Evolutionary conservation across 192 early-diverging fungal species (phyloP).

Genomic region (Rhizophagus sp.): DNA sequence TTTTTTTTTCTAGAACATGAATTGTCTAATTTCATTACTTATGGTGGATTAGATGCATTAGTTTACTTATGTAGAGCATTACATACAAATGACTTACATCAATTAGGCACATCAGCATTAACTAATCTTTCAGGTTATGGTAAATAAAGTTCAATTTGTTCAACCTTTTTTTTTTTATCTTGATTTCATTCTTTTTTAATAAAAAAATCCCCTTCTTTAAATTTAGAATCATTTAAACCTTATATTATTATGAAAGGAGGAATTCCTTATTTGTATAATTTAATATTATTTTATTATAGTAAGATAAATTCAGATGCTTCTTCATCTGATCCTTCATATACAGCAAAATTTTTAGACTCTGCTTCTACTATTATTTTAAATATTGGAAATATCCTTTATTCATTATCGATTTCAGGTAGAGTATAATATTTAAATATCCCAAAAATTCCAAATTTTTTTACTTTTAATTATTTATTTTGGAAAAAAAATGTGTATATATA

Average conservation of each 20-base stretch:
- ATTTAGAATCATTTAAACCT: slow-evolving; percentile 48
- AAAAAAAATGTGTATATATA: neutral
- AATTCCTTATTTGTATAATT: slow-evolving; percentile 35
- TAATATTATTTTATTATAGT: slow-evolving; percentile 5
- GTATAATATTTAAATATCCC: neutral
- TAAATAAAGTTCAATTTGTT: slow-evolving; percentile 13
- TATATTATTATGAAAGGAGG: slow-evolving; percentile 53
- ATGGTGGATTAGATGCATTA: slow-evolving; percentile 58
- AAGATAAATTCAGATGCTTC: neutral
- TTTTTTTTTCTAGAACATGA: slow-evolving; percentile 41
- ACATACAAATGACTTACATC: slow-evolving; percentile 46
- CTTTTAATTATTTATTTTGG: neutral
- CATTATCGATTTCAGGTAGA: slow-evolving; percentile 1
- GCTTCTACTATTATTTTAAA: slow-evolving; percentile 18
- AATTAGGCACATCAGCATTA: slow-evolving; percentile 46
- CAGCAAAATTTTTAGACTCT: slow-evolving; percentile 12
- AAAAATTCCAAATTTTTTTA: neutral
- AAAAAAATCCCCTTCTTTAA: neutral
- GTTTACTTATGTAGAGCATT: slow-evolving; percentile 49
- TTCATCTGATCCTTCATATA: neutral
- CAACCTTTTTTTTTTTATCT: neutral
- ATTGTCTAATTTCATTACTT: slow-evolving; percentile 42
- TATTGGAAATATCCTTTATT: slow-evolving; percentile 15
- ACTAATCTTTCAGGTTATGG: slow-evolving; percentile 53
- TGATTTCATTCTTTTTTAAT: neutral